Base-by-base conservation (phyloP, 441 rosid species). In the Corymbia calophylla region DNA sequence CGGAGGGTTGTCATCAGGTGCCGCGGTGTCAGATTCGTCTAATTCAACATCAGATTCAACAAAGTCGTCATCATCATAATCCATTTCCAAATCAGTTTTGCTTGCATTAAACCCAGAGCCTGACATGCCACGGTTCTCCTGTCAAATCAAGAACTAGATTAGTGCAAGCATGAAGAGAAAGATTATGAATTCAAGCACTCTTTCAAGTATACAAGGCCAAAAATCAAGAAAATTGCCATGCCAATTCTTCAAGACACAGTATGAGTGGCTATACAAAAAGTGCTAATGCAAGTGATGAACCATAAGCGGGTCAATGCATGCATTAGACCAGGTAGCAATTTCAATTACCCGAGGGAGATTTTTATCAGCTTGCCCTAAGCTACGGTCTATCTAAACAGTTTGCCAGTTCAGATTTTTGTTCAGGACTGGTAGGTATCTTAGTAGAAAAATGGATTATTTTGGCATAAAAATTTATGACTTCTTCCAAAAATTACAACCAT, bases 1-100 rank as follows among this genome's bases (percentile, higher is more conserved):
- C 11, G 94, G 94, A 93, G 93, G 93, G 68, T 94, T 93, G 86
- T 93, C 90, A 90, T 95, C 97, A 18, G 95, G 95, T 51, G 92
- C 97, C 90, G 93, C 91, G 7, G 91, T 92, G 89, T 93, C 93
- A 53, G 93, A 82, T n/a, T 93, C 88, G 54, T 95, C 95, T 87
- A 93, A 92, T 89, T 94, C 96, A 82, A 94, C 90, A 94, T 94
- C 94, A 92, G 94, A 94, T 90, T 93, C 93, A 44, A 90, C 89
- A 82, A 93, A 90, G 47, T 90, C 93, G 39, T 90, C 93, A 81
- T 91, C 95, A 88, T 87, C 93, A 53, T 86, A 14, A 32, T 91
- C 91, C 90, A 80, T 60, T 44, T 91, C 89, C 84, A 89, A 88
- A 87, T 53, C 87, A 53, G 90, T 90, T 55, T 89, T 92, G 62